Percentiles rank a stretch among this genome's conserved stretches.
phyloP scores from a whole-genome alignment of 495 filamentous ascomycete species.

The Penicillium lagena region DNA sequence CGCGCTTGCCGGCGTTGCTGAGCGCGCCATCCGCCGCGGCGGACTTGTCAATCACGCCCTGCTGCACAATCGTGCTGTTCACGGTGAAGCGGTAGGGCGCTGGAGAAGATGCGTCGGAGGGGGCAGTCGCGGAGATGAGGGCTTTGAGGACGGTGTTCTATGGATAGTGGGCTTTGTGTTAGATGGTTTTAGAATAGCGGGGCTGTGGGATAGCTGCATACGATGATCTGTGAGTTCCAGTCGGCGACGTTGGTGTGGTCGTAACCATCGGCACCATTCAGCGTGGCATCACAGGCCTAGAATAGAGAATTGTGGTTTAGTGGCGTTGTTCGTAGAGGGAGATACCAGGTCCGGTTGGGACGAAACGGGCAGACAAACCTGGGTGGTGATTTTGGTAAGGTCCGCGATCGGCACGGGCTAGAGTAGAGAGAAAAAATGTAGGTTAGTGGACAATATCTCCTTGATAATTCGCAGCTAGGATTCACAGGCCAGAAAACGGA shows the following conservation, averaged over 20 bases:
- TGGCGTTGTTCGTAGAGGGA: not conserved
- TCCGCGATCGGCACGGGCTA: constrained; percentile 72
- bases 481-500: not conserved
- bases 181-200: not conserved
- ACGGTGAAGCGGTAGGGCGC: constrained; percentile 80
- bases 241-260: constrained; percentile 70
- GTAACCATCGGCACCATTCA: constrained; percentile 66
- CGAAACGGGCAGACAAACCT: constrained; percentile 49
- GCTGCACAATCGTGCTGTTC: constrained; percentile 97
- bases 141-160: constrained; percentile 82
- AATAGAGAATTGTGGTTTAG: constrained; percentile 1
- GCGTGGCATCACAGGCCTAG: constrained; percentile 76
- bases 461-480: not conserved
- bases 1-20: constrained; percentile 66
- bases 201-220: constrained; percentile 37
- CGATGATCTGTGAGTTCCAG: constrained; percentile 92
- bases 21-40: constrained; percentile 28
- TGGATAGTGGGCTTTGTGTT: not conserved
- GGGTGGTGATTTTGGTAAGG: constrained; percentile 74
- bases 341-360: not conserved
- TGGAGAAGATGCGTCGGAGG: constrained; percentile 37
- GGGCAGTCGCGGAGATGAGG: constrained; percentile 76
- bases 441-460: not conserved
- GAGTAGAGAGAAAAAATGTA: not conserved
- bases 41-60: constrained; percentile 46